Evolutionary conservation across 257 asterid genomes (phyloP), one percentile per base, ranked within the genome.

Genomic region (Solanum chiquidenum): DNA sequence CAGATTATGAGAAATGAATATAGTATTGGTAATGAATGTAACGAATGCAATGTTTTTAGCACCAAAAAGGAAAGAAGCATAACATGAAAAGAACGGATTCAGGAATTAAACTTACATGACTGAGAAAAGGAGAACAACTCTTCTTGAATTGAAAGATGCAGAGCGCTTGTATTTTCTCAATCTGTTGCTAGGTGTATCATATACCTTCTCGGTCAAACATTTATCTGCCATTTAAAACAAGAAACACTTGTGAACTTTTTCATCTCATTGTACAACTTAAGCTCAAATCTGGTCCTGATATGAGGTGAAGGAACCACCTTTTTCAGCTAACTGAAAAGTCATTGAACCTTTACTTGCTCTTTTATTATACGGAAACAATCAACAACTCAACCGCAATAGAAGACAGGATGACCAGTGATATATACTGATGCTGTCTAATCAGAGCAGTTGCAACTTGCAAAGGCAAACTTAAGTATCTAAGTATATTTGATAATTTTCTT

Each of bases 111-210:
- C 99, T 93, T 95, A 96, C 99, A 95, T 90, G 89, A 94, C 90
- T 25, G 99, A 96, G 92, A 94, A 96, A 75, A 96, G 91, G 91
- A 95, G 94, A 92, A 95, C 97, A 35, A 96, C 93, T 91, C 96
- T 95, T 92, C 98, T 94, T 88, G 98, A 94, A 90, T 93, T 96
- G 95, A 96, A 96, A 60, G 99, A 96, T 89, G 91, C 86, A 52
- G 98, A 94, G 83, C 98, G 94, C 93, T 95, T 96, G 94, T 91
- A 96, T 89, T 94, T 96, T 92, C 98, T 93, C 90, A 96, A 90
- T 93, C 95, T 93, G 91, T 89, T 92, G 55, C 88, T 89, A 29
- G 98, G 86, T 69, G 90, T 88, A 86, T 93, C 98, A 62, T 92
- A 88, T 80, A 89, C 87, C 89, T 92, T 94, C 87, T 94, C 98